Evolutionary conservation across 352 stramenopile species (phyloP), one percentile per base, ranked within the genome.

Genomic region (Pythium insidiosum): DNA sequence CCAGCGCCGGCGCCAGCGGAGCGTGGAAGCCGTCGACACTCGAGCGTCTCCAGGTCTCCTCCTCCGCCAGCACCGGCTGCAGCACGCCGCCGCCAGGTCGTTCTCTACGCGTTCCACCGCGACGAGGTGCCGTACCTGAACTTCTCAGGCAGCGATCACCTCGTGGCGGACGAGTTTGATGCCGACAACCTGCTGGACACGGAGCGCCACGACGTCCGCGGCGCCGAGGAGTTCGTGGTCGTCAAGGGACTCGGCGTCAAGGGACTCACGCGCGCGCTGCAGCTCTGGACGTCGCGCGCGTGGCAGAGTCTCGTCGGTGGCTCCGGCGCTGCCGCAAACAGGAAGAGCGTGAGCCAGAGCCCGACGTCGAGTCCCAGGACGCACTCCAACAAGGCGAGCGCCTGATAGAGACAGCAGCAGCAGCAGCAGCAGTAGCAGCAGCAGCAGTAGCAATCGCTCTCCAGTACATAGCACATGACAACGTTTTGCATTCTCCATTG

Each of bases 91-190:
- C 50, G 38, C 1, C 44, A 55, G 34, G 26, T 56, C 19, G 53
- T 61, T 13, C 26, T 88, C 21, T 86, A 76, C 52, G 70, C 61
- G 23, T 79, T 84, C 38, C 70, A 86, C 36, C 75, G 75, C 18
- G 63, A 80, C 35, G 71, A 84, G 38, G 45, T 88, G 47, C 66
- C 71, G 19, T 88, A 82, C 47, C 51, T 83, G 16, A 64, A 38
- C 19, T 66, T 66, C 7, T 75, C 53, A 6, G 53, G 53, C 6
- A 62, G 47, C 22, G 53, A 63, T 25, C 60, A 67, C 7, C 46
- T 75, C 5, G 43, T 60, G 4, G 43, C 79, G 15, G 44, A 62
- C 26, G 62, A 53, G 4, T 56, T 56, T 33, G 46, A 61, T 41
- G 38, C 31, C 7, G 38, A 7, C 9, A 34, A 54, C 40, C n/a